Evolutionary conservation across 2,329 filamentous ascomycete species (phyloP).

Genomic region (Davidsoniella australis): DNA sequence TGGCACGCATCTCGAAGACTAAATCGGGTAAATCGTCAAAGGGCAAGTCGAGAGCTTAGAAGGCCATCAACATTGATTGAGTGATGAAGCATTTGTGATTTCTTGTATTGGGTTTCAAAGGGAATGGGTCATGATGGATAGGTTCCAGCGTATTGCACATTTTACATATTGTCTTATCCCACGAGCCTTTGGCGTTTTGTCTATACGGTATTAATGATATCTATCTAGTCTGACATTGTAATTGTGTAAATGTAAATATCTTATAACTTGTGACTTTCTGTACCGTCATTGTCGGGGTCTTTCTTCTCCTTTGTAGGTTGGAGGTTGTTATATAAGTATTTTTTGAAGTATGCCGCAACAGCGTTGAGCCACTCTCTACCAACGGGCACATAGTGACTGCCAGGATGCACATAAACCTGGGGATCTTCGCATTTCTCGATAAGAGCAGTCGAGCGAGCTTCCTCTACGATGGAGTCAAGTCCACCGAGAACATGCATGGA

Average conservation of each 20-base stretch:
- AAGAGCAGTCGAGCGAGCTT: constrained; percentile 49
- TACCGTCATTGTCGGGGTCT: neutral
- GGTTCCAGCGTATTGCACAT: constrained; percentile 19
- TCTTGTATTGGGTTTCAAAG: no score
- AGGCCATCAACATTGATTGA: neutral
- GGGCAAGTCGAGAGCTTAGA: constrained; percentile 18
- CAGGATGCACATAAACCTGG: constrained; percentile 53
- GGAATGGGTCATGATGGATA: constrained; percentile 13
- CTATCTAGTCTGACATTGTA: neutral
- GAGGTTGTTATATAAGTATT: constrained; percentile 18
- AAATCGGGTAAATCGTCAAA: constrained; percentile 23
- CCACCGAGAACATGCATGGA: constrained; percentile 69
- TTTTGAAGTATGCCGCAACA: constrained; percentile 51
- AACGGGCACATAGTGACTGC: constrained; percentile 78
- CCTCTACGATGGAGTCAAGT: constrained; percentile 77
- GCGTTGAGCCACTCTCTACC: constrained; percentile 66
- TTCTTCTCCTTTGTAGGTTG: constrained; percentile 8
- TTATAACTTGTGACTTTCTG: neutral
- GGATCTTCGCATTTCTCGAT: constrained; percentile 44
- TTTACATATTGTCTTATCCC: constrained; percentile 19
- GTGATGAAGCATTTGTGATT: neutral
- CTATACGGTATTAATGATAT: constrained; percentile 13
- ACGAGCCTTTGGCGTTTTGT: constrained; percentile 11
- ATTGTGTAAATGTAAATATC: neutral
- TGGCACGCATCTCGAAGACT: constrained; percentile 57